phyloP scores from a whole-genome alignment of 2,329 filamentous ascomycete species.

The Xylariaceae sp. region DNA sequence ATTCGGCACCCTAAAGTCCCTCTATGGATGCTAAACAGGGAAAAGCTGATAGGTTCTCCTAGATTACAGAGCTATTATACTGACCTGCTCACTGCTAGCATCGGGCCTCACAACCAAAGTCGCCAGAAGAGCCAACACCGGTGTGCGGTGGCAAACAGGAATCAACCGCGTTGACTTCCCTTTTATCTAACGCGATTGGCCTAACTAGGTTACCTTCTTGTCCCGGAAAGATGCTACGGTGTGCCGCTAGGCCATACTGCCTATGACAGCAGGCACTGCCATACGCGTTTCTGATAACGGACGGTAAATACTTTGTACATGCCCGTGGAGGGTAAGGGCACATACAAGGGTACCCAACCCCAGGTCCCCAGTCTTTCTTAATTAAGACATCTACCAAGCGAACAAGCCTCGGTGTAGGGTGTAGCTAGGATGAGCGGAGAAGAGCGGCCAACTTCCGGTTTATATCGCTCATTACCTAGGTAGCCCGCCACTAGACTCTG shows the following conservation, averaged over 20 bases:
- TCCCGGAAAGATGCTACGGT: too few relatives aligned
- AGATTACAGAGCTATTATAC: neutral
- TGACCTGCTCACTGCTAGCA: neutral
- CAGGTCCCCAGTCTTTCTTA: neutral
- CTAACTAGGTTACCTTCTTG: too few relatives aligned
- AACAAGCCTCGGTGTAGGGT: neutral
- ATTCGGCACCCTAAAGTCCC: neutral
- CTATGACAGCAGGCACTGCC: too few relatives aligned
- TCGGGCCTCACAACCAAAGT: constrained; percentile 13
- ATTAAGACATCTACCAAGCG: neutral
- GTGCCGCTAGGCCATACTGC: too few relatives aligned
- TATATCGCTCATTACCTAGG: constrained; percentile 2
- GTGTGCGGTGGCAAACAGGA: too few relatives aligned
- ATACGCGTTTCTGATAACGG: too few relatives aligned
- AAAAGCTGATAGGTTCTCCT: neutral
- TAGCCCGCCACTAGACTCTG: constrained; percentile 2
- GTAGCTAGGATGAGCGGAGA: neutral
- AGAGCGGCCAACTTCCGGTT: neutral
- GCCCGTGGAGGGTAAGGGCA: neutral
- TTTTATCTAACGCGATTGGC: too few relatives aligned
- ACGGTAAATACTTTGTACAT: neutral
- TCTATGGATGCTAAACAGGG: neutral
- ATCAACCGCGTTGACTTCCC: too few relatives aligned
- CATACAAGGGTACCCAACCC: neutral
- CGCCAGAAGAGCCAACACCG: too few relatives aligned